These are phyloP conservation scores for Neospora caninum DNA, from an alignment of 169 alveolate species.

Conservation along the genomic window DNA sequence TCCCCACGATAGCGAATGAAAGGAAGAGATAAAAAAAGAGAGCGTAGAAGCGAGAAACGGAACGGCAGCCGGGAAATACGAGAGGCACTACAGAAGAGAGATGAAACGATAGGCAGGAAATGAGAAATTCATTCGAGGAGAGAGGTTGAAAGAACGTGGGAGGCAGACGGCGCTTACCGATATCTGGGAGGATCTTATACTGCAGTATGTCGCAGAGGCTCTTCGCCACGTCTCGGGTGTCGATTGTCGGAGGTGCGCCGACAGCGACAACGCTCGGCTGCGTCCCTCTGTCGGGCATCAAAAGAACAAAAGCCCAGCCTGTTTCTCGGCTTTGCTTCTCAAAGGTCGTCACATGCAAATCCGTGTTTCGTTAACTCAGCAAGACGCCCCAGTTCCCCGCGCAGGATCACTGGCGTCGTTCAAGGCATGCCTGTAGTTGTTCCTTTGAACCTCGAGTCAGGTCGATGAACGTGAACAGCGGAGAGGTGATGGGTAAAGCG, in stretches of 20 bases:
- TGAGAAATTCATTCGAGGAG: neutral
- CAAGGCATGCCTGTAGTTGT: no score
- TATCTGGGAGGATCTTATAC: constrained; percentile 1
- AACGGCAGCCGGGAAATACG: neutral
- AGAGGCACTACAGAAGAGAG: neutral
- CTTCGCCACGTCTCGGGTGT: neutral
- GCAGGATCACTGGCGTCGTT: no score
- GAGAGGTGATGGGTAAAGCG: no score
- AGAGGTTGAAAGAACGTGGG: neutral
- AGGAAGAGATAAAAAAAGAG: neutral
- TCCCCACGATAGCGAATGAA: no score
- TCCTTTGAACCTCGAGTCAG: no score
- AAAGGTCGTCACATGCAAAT: no score
- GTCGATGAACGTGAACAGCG: no score
- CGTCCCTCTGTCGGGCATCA: neutral
- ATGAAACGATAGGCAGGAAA: neutral
- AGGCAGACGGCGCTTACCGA: neutral
- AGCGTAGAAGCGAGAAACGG: neutral
- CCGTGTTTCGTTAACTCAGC: no score
- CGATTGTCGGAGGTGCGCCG: constrained; percentile 7
- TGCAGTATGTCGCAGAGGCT: neutral
- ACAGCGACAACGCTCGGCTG: neutral
- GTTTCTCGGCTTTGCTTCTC: no score
- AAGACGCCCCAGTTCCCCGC: no score
- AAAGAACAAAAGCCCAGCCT: neutral